phyloP scores from a whole-genome alignment of 805 yeast species.

The Pichia ethanolica region DNA sequence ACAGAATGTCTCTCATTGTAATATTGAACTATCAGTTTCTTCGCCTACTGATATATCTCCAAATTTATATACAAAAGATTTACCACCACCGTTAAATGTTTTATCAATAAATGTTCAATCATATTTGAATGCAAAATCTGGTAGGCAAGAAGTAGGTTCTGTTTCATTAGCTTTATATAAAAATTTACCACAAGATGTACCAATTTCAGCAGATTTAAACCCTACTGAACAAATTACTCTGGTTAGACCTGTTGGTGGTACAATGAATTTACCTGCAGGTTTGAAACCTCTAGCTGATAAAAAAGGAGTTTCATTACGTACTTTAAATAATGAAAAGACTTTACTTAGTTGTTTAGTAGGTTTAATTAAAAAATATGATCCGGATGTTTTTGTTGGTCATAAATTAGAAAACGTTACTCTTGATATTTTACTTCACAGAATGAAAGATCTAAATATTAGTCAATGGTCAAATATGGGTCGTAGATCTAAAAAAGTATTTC shows the following conservation, averaged over 20 bases:
- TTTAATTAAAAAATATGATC: slow-evolving; percentile 65
- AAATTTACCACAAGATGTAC: slow-evolving; percentile 66
- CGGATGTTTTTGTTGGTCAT: slow-evolving; percentile 89
- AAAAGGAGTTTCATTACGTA: slow-evolving; percentile 42
- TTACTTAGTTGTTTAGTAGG: slow-evolving; percentile 71
- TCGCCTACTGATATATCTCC: slow-evolving; percentile 44
- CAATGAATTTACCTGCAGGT: slow-evolving; percentile 66
- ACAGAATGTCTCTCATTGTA: slow-evolving; percentile 70
- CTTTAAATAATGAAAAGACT: slow-evolving; percentile 67
- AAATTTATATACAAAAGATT: slow-evolving; percentile 29
- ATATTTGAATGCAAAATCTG: slow-evolving; percentile 60
- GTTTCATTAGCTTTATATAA: slow-evolving; percentile 69
- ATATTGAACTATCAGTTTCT: slow-evolving; percentile 58
- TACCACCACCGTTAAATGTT: slow-evolving; percentile 64
- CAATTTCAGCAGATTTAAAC: slow-evolving; percentile 51
- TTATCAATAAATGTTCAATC: slow-evolving; percentile 77
- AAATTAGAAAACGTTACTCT: slow-evolving; percentile 70
- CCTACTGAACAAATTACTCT: slow-evolving; percentile 64
- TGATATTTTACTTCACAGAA: slow-evolving; percentile 73
- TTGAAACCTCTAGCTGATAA: slow-evolving; percentile 53
- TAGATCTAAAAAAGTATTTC: slow-evolving; percentile 68
- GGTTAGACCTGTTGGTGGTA: slow-evolving; percentile 68
- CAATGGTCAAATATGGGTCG: slow-evolving; percentile 85
- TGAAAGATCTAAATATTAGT: slow-evolving; percentile 63
- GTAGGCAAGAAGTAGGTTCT: slow-evolving; percentile 82